Conservation (phyloP, 108 stramenopile genomes). For the Nitzschia sp. region DNA sequence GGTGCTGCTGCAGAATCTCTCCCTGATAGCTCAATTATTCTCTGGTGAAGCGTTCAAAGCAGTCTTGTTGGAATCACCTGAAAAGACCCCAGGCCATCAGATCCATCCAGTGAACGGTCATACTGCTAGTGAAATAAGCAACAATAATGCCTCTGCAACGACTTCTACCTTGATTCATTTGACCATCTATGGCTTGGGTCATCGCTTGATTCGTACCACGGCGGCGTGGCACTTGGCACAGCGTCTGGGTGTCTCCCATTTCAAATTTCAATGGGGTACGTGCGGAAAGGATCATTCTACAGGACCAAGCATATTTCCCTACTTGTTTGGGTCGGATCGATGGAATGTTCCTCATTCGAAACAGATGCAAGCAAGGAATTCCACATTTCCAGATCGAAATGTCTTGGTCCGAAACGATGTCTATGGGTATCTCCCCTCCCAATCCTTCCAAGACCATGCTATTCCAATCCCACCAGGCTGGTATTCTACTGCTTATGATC, state of each 20-base stretch:
- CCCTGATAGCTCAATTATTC: no score
- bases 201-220: slow-evolving; percentile 43
- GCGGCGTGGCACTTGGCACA: slow-evolving; percentile 46
- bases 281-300: slow-evolving; percentile 24
- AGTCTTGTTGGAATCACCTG: no score
- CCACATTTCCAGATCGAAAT: neutral
- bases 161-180: slow-evolving; percentile 26
- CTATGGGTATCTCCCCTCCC: slow-evolving; percentile 45
- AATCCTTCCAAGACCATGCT: slow-evolving; percentile 40
- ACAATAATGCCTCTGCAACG: neutral
- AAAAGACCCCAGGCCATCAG: no score
- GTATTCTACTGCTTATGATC: neutral
- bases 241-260: slow-evolving; percentile 10
- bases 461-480: slow-evolving; percentile 13
- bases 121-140: neutral
- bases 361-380: neutral
- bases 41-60: no score
- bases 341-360: slow-evolving; percentile 28
- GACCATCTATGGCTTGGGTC: slow-evolving; percentile 51
- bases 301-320: slow-evolving; percentile 35
- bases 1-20: no score
- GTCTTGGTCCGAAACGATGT: slow-evolving; percentile 53
- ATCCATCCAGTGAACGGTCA: no score
- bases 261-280: slow-evolving; percentile 39
- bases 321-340: slow-evolving; percentile 46